These are phyloP conservation scores for Canariomyces notabilis DNA, from an alignment of 2,329 filamentous ascomycete genomes.

Conservation along the genomic window DNA sequence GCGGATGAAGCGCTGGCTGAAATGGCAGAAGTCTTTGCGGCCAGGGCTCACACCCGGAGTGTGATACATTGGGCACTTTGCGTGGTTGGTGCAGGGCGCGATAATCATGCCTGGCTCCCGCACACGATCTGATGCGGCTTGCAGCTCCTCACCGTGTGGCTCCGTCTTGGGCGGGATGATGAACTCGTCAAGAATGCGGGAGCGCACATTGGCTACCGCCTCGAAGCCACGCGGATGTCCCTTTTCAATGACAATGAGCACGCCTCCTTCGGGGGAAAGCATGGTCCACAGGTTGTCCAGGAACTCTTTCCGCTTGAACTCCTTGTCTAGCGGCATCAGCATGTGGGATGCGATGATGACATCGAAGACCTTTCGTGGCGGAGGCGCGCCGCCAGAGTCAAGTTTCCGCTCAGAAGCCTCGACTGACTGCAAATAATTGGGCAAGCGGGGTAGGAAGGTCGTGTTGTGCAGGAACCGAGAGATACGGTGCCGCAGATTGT, in stretches of 20 bases:
- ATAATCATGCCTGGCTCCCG: slow-evolving; percentile 61
- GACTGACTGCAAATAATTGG: slow-evolving; percentile 70
- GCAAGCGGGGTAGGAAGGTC: slow-evolving; percentile 85
- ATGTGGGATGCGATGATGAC: slow-evolving; percentile 85
- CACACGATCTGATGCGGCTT: slow-evolving; percentile 39
- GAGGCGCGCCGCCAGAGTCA: slow-evolving; percentile 47
- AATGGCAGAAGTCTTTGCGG: slow-evolving; percentile 86
- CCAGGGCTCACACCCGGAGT: slow-evolving; percentile 63
- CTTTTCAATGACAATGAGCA: slow-evolving; percentile 86
- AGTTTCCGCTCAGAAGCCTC: slow-evolving; percentile 54
- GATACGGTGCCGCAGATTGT: slow-evolving; percentile 67
- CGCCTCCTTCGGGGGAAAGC: slow-evolving; percentile 75
- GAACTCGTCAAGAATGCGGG: slow-evolving; percentile 70
- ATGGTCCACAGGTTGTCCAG: slow-evolving; percentile 88
- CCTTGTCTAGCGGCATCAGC: slow-evolving; percentile 70
- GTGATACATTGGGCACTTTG: slow-evolving; percentile 81
- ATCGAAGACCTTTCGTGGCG: slow-evolving; percentile 74
- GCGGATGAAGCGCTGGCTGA: slow-evolving; percentile 81
- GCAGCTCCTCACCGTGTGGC: slow-evolving; percentile 35
- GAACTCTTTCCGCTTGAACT: slow-evolving; percentile 70
- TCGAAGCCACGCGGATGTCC: slow-evolving; percentile 90
- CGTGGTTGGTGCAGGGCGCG: slow-evolving; percentile 83
- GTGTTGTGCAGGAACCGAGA: slow-evolving; percentile 80
- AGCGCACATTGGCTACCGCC: slow-evolving; percentile 77
- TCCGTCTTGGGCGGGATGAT: slow-evolving; percentile 56